Conservation (phyloP, 2,329 filamentous ascomycete species). For the Metarhizium robertsii region DNA sequence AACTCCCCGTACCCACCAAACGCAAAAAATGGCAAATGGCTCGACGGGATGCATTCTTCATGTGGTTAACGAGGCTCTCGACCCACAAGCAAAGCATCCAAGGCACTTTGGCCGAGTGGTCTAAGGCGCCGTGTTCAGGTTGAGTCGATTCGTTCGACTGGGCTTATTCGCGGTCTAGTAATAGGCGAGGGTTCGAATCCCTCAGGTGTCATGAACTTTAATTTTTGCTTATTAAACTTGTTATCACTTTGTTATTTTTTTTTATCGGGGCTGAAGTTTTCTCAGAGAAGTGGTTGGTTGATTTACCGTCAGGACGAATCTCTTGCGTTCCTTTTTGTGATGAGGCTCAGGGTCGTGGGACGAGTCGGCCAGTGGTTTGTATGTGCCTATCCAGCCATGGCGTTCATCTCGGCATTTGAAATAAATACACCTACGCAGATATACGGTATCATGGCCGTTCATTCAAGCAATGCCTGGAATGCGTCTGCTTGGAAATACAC, state of each 20-base stretch:
- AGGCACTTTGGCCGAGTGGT: conserved; percentile 18
- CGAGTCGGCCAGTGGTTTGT: too few species aligned
- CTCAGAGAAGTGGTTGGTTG: too few species aligned
- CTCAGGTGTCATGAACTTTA: conserved; percentile 16
- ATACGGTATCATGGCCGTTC: too few species aligned
- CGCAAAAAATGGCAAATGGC: background rate
- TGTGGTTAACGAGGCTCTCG: background rate
- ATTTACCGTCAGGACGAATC: too few species aligned
- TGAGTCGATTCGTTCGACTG: background rate
- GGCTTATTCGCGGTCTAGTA: conserved; percentile 14
- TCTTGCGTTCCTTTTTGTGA: too few species aligned
- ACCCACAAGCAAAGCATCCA: conserved; percentile 4
- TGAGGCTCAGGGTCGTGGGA: too few species aligned
- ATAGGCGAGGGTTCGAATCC: conserved; percentile 23
- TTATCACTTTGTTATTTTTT: background rate
- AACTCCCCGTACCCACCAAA: background rate
- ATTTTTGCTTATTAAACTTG: background rate
- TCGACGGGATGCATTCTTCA: background rate
- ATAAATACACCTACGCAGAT: too few species aligned
- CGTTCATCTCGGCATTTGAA: too few species aligned
- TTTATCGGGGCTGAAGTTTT: too few species aligned
- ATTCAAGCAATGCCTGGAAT: too few species aligned
- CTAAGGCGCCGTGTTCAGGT: conserved; percentile 11
- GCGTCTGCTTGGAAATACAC: too few species aligned
- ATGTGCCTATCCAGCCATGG: too few species aligned